Base-by-base conservation (phyloP, 2,329 filamentous ascomycete species). In the Blastomyces gilchristii region DNA sequence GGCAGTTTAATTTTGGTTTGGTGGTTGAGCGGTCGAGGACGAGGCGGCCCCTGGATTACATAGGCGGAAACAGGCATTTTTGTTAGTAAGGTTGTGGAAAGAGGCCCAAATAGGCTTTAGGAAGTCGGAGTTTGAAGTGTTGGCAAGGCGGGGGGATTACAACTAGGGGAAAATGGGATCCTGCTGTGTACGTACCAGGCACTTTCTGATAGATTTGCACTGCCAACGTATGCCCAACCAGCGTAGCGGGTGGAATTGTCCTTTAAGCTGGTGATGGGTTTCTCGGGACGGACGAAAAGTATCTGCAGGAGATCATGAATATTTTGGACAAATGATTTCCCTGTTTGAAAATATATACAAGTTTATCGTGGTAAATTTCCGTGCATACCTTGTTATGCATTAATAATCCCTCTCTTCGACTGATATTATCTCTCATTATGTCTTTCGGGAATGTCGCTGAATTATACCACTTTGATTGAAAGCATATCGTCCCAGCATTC, bases 191-290 rank as follows among this genome's bases (percentile, higher is more conserved):
- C 85, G 80, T 77, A 91, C 89, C 94, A 99, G 39, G 94, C 94
- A 72, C 89, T 92, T 75, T 97, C 91, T 0, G 91, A 96, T 37
- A 96, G 77, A 75, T 99, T 99, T 8, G 91, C 90, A 69, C 90
- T 96, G 18, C 94, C 94, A 47, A 96, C 77, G 71, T 97, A 97
- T 1, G 83, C 87, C 87, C 90, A 97, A 4, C 86, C 85, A 50
- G 41, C 22, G 28, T 77, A 73, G 31, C 77, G 77, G 54, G 65
- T 65, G 25, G 63, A 67, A 22, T 64, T 69, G 54, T 69, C 64
- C 18, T 67, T 53, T 41, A 66, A 62, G 65, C 52, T 66, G 64
- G 64, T 74, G 2, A 69, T 63, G 11, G 39, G 60, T 54, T 68
- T 64, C 45, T 70, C 69, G 5, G 68, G 70, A n/a, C 71, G 68